A percentile compares a stretch with the other conserved stretches of the same genome.
These are phyloP conservation scores for Exophiala bonariae DNA, from an alignment of 2,329 filamentous ascomycete species.

Conservation along the genomic window DNA sequence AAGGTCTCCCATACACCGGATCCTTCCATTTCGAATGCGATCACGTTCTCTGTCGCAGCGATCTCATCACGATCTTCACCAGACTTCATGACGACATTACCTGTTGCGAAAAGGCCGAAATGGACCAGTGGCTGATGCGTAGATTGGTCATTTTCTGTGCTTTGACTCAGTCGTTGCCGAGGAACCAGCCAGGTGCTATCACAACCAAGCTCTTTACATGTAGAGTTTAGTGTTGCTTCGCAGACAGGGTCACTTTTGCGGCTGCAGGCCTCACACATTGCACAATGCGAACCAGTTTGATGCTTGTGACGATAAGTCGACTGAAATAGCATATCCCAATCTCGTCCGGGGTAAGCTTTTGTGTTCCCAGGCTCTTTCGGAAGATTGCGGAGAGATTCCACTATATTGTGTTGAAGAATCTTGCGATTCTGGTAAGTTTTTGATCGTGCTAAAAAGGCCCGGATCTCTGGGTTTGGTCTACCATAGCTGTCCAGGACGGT, in stretches of 20 bases:
- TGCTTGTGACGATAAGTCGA: slow-evolving; percentile 35
- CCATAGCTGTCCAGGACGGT: slow-evolving; percentile 19
- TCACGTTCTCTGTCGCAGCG: slow-evolving; percentile 25
- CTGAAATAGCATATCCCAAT: slow-evolving; percentile 32
- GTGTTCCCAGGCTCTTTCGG: slow-evolving; percentile 1
- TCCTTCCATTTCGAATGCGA: slow-evolving; percentile 39
- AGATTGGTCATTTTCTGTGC: background rate
- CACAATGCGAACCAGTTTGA: slow-evolving; percentile 10
- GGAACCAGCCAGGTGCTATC: slow-evolving; percentile 9
- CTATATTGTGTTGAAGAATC: slow-evolving; percentile 3
- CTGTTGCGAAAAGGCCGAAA: slow-evolving; percentile 37
- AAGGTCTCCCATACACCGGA: slow-evolving; percentile 38
- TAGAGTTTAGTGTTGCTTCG: slow-evolving; percentile 6
- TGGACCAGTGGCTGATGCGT: slow-evolving; percentile 27
- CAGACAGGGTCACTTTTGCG: slow-evolving; percentile 22
- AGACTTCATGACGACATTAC: slow-evolving; percentile 39
- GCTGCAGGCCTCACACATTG: background rate
- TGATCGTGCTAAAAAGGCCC: slow-evolving; percentile 20
- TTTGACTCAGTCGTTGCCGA: background rate
- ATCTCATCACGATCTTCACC: slow-evolving; percentile 32
- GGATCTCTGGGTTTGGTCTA: slow-evolving; percentile 23
- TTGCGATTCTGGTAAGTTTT: slow-evolving; percentile 3
- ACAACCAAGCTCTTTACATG: slow-evolving; percentile 33
- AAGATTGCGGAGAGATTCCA: too few relatives aligned
- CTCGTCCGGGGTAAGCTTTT: slow-evolving; percentile 29